phyloP scores from a whole-genome alignment of 1,139 yeast genomes.

The Scheffersomyces illinoinensis region DNA sequence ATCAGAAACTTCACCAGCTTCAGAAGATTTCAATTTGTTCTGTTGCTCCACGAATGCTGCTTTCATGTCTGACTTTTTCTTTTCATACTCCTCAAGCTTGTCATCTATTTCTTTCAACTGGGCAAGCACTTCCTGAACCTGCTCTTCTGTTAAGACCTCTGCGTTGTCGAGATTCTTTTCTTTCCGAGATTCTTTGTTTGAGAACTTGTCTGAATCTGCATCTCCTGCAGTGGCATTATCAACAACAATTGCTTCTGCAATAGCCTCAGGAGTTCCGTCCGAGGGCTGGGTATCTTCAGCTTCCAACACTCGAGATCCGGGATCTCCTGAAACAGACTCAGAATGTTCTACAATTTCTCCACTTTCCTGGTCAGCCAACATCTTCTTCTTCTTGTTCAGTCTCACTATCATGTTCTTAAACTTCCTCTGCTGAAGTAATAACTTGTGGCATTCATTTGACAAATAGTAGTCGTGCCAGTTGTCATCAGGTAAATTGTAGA shows the following conservation, averaged over 20 bases:
- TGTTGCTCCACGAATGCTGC: constrained; percentile 26
- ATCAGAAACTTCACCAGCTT: constrained; percentile 1
- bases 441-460: constrained; percentile 50
- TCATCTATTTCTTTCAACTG: constrained; percentile 40
- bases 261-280: constrained; percentile 3
- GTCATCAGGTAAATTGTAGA: constrained; percentile 56
- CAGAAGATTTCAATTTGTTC: constrained; percentile 7
- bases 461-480: constrained; percentile 54
- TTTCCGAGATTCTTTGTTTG: constrained; percentile 6
- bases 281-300: constrained; percentile 4
- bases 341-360: constrained; percentile 7
- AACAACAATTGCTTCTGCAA: constrained; percentile 2
- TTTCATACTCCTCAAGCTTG: constrained; percentile 41
- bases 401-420: constrained; percentile 44
- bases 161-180: constrained; percentile 15
- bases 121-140: constrained; percentile 29
- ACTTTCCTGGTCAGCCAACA: constrained; percentile 10
- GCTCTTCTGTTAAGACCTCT: constrained; percentile 37
- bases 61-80: constrained; percentile 36
- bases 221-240: constrained; percentile 8
- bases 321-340: constrained; percentile 8
- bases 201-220: neutral
- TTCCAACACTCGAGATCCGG: constrained; percentile 5
- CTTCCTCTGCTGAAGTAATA: constrained; percentile 46
- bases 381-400: constrained; percentile 45